Evolutionary conservation across 192 early-diverging fungal genomes (phyloP).

Genomic region (Gonapodya sp.): DNA sequence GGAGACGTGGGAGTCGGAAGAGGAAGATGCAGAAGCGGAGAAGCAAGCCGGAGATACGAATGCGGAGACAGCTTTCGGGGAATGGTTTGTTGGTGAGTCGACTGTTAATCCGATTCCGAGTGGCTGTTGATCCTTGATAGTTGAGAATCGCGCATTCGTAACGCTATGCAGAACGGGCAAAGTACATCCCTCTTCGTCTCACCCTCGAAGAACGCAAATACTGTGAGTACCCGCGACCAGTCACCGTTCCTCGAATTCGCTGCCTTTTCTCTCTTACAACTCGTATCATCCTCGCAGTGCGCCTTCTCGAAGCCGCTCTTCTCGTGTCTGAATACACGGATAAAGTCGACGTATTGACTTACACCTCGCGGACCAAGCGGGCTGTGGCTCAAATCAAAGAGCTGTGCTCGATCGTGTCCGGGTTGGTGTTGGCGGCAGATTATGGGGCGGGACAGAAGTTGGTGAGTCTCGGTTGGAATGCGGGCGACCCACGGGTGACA

Average conservation of each 20-base stretch:
- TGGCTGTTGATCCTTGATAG: no score
- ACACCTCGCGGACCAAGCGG: constrained; percentile 66
- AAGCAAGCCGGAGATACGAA: not conserved
- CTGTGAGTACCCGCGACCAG: not conserved
- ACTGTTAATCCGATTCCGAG: no score
- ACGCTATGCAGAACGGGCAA: constrained; percentile 75
- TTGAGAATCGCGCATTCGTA: no score
- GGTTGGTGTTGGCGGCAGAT: constrained; percentile 73
- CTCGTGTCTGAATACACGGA: constrained; percentile 86
- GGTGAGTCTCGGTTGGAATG: not conserved
- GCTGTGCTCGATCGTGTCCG: constrained; percentile 88
- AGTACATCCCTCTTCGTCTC: constrained; percentile 91
- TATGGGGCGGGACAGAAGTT: constrained; percentile 73
- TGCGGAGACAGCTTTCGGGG: not conserved
- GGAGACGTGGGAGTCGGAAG: not conserved
- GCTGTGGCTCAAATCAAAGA: constrained; percentile 93
- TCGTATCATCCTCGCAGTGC: constrained; percentile 27
- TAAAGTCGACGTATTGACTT: constrained; percentile 61
- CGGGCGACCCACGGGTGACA: not conserved
- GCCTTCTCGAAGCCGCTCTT: constrained; percentile 89
- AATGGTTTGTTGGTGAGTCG: constrained; percentile 4
- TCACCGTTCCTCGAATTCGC: no score
- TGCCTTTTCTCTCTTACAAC: not conserved
- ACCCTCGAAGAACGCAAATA: constrained; percentile 84
- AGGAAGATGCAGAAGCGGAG: not conserved